Evolutionary conservation across 179 eudicot genomes (phyloP), one percentile per base, ranked within the genome.

Genomic region (Patellifolia procumbens): DNA sequence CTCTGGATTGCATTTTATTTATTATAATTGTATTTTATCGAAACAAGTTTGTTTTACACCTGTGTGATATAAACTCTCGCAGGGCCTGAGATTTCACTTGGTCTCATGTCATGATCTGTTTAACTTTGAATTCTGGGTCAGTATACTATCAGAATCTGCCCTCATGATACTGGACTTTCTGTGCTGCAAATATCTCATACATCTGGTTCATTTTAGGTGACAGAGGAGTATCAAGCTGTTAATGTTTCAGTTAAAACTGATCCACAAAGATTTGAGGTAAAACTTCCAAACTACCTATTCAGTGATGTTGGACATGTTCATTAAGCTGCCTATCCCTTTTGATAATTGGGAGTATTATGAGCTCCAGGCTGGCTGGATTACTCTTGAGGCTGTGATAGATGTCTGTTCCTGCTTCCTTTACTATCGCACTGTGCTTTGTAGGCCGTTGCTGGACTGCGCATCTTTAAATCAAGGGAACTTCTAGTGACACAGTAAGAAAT

Each of bases 201-300:
- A 63, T 74, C 73, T 71, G 60, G 16, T 69, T 3, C 63, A 69
- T 35, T 83, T 76, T 77, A 95, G 99, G 90, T 84, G 37, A 91
- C 90, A 7, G 92, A 88, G 68, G 97, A 95, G 72, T 83, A 83
- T 78, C 98, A 95, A 85, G 92, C 92, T 74, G 98, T 95, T 34
- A 89, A 90, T 76, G 89, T 95, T 24, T 89, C 96, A 34, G 89
- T 95, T 48, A 89, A 81, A 81, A 79, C 82, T 79, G 93, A 90
- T 76, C 61, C 60, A 17, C 86, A 86, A 86, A 86, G 80, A 79
- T 76, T 85, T 76, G 92, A 92, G 98, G 98, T 90, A 79, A 65
- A 75, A 39, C 24, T 46, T 32, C 46, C 12, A 13, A 68, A 37
- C 6, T 19, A 58, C 28, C 48, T 16, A 22, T 46, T 55, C 39